Evolutionary conservation across 495 filamentous ascomycete genomes (phyloP).

Genomic region (Pyronema domesticum): DNA sequence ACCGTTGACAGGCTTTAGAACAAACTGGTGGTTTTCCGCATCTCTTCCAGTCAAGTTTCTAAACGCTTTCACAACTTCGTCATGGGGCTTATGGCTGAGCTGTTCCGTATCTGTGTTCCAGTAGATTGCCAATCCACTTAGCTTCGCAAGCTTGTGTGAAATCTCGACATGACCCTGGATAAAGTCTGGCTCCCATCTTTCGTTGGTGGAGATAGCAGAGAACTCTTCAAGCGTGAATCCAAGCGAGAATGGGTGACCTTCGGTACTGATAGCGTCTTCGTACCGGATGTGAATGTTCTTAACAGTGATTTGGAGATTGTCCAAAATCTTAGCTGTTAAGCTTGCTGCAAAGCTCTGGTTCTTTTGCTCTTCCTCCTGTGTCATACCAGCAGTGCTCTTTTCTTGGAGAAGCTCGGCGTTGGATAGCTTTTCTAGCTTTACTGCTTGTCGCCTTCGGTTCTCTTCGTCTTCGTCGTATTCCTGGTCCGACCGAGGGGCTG

Average conservation of each 20-base stretch:
- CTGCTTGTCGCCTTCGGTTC: constrained; percentile 53
- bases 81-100: constrained; percentile 55
- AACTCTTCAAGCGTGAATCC: constrained; percentile 86
- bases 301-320: constrained; percentile 90
- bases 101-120: constrained; percentile 90
- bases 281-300: constrained; percentile 97
- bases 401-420: constrained; percentile 89
- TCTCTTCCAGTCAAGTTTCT: constrained; percentile 40
- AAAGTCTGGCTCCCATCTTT: constrained; percentile 82
- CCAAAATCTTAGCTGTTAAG: constrained; percentile 77
- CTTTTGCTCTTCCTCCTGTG: constrained; percentile 80
- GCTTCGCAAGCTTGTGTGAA: constrained; percentile 79
- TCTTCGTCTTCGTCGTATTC: constrained; percentile 85
- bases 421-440: constrained; percentile 96
- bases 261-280: constrained; percentile 89
- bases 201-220: constrained; percentile 87
- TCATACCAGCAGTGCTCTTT: constrained; percentile 78
- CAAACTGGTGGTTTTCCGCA: constrained; percentile 58
- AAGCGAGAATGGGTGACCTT: constrained; percentile 83
- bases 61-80: constrained; percentile 57
- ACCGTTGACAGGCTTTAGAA: constrained; percentile 85
- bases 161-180: constrained; percentile 66
- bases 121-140: constrained; percentile 78
- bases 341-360: constrained; percentile 94
- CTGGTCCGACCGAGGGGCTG: constrained; percentile 81